Evolutionary conservation across 495 filamentous ascomycete genomes (phyloP).

Genomic region (Xylaria telfairii): DNA sequence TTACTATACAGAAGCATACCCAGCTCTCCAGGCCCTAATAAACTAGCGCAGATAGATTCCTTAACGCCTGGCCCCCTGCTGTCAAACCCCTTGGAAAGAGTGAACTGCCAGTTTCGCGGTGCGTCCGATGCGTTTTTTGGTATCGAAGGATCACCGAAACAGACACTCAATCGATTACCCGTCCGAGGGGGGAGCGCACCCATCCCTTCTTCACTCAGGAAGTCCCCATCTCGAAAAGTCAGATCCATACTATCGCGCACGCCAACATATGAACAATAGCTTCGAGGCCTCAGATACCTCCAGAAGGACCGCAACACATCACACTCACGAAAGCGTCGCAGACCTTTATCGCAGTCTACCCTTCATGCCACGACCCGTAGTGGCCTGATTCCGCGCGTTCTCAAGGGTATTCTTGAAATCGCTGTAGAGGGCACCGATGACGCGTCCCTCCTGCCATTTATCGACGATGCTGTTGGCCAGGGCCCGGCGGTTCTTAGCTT

Average conservation of each 20-base stretch:
- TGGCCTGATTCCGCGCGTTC: slow-evolving; percentile 41
- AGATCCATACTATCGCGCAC: not conserved
- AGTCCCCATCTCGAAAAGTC: not conserved
- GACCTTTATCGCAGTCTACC: not conserved
- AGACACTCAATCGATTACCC: not conserved
- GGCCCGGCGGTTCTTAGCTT: slow-evolving; percentile 58
- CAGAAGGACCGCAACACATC: not conserved
- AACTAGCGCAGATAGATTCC: not conserved
- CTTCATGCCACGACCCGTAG: slow-evolving; percentile 23
- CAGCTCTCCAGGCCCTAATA: not conserved
- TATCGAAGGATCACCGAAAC: not conserved
- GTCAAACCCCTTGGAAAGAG: not conserved
- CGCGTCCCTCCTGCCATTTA: slow-evolving; percentile 38
- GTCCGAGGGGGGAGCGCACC: not conserved
- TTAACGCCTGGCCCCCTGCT: not conserved
- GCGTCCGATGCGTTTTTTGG: not conserved
- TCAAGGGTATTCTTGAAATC: slow-evolving; percentile 48
- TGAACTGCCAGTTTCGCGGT: not conserved
- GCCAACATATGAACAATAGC: not conserved
- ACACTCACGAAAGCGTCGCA: not conserved
- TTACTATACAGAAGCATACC: not conserved
- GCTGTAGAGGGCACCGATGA: slow-evolving; percentile 38
- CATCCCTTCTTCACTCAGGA: not conserved
- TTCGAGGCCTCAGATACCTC: not conserved
- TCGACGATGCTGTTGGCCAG: slow-evolving; percentile 56